Base-by-base conservation (phyloP, 495 filamentous ascomycete genomes). In the Aspergillus taichungensis region DNA sequence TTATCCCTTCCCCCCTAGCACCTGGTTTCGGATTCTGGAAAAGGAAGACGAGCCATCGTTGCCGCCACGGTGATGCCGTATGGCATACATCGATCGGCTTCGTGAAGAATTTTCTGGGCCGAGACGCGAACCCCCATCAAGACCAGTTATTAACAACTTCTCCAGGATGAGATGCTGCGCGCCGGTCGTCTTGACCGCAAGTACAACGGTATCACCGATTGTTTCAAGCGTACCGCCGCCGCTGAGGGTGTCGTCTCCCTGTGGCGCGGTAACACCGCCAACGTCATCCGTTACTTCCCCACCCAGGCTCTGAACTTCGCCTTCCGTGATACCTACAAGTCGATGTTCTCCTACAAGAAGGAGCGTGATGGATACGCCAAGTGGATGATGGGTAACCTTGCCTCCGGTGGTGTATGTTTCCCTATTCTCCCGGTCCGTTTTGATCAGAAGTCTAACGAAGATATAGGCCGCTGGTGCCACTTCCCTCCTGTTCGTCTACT, bases 271-370 rank as follows among this genome's bases (percentile, higher is more conserved):
- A 98, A 98, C 85, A 98, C 92, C 63, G 92, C 92, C 86, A 98
- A 98, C 83, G 92, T 98, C 73, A 94, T 98, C 78, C 94, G 92
- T 83, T 98, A 98, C 81, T 98, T 98, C 87, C 92, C 92, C 54
- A 98, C 92, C 64, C 92, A 98, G 82, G 92, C 92, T 54, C 76
- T 98, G 65, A 98, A 98, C 88, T 98, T 98, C 69, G 92, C 92
- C 63, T 98, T 98, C 92, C 94, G 94, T 75, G 92, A 98, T 71
- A 95, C 90, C 80, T 98, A 95, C 87, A 98, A 98, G 87, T 76
- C 82, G 56, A 95, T 97, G 91, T 98, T 98, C 84, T 84, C 87
- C 67, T 98, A 85, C 85, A 98, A 96, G 88, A 97, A 97, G 84
- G 92, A 98, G 43, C 82, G 84, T 72, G 92, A 98, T 75, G 92